Conservation (phyloP, 2,329 filamentous ascomycete species). For the Fusarium nematophilum region DNA sequence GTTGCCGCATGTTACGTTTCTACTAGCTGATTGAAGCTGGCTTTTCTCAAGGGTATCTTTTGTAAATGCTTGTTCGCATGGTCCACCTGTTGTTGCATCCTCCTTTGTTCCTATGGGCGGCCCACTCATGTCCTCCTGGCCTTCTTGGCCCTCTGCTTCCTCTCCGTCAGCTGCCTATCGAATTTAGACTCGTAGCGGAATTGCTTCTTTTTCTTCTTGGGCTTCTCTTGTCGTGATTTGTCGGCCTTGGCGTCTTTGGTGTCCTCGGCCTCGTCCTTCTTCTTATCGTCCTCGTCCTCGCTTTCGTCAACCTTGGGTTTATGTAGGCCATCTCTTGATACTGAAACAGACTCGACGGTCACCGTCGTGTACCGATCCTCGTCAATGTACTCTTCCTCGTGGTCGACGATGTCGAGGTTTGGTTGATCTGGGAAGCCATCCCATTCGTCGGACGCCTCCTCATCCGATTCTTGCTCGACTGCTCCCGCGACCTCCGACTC, state of each 20-base stretch:
- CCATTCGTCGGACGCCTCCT: slow-evolving; percentile 67
- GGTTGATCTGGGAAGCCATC: slow-evolving; percentile 70
- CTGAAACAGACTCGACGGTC: slow-evolving; percentile 87
- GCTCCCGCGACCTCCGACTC: slow-evolving; percentile 63
- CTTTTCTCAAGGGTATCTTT: slow-evolving; percentile 49
- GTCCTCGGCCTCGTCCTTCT: slow-evolving; percentile 39
- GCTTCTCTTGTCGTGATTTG: slow-evolving; percentile 52
- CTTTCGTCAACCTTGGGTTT: slow-evolving; percentile 57
- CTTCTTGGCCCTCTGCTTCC: slow-evolving; percentile 76
- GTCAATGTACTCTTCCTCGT: slow-evolving; percentile 94
- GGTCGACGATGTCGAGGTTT: slow-evolving; percentile 69
- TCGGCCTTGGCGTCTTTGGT: slow-evolving; percentile 44
- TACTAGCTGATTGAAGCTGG: slow-evolving; percentile 46
- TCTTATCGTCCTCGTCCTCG: slow-evolving; percentile 52
- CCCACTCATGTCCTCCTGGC: slow-evolving; percentile 19
- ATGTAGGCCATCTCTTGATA: slow-evolving; percentile 78
- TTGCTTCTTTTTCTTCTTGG: slow-evolving; percentile 87
- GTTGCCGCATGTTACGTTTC: slow-evolving; percentile 47
- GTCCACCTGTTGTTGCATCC: slow-evolving; percentile 29
- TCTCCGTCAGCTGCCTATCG: slow-evolving; percentile 79
- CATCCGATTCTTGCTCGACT: slow-evolving; percentile 55
- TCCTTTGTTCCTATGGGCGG: slow-evolving; percentile 24
- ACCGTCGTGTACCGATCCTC: slow-evolving; percentile 97
- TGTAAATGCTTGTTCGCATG: slow-evolving; percentile 32
- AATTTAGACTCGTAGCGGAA: slow-evolving; percentile 93